Evolutionary conservation across 2,329 filamentous ascomycete genomes (phyloP).

Genomic region (Rutstroemia sp.): DNA sequence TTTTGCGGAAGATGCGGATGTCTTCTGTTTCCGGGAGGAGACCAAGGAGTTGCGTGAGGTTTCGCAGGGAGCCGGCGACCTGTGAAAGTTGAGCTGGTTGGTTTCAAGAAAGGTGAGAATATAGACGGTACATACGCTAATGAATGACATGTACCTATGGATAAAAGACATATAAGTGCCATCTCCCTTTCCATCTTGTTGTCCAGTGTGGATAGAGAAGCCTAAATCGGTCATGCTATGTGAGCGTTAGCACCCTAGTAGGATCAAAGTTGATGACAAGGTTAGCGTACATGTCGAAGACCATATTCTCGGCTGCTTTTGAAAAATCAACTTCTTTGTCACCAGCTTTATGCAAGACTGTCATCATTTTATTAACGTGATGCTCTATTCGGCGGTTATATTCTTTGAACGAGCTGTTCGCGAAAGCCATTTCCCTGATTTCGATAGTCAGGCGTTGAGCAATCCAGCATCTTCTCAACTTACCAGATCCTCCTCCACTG

Average conservation of each 20-base stretch:
- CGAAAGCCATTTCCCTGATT: conserved; percentile 12
- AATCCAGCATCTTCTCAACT: background rate
- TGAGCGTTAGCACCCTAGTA: too few species aligned
- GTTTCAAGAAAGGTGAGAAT: background rate
- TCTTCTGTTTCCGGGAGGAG: conserved; percentile 12
- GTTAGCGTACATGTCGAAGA: conserved; percentile 14
- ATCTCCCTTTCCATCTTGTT: conserved; percentile 13
- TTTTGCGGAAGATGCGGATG: conserved; percentile 6
- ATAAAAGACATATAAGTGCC: conserved; percentile 14
- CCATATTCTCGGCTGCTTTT: conserved; percentile 9
- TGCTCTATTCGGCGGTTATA: conserved; percentile 13
- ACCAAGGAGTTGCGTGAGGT: conserved; percentile 8
- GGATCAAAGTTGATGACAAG: background rate
- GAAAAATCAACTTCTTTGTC: conserved; percentile 9
- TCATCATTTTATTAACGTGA: conserved; percentile 11
- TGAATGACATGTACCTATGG: conserved; percentile 12
- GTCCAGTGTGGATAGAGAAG: conserved; percentile 13
- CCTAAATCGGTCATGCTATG: conserved; percentile 14
- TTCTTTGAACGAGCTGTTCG: conserved; percentile 9
- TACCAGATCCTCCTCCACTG: conserved; percentile 14
- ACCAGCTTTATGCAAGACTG: background rate
- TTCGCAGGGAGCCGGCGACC: conserved; percentile 10
- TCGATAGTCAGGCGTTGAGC: background rate
- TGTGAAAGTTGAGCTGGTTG: background rate
- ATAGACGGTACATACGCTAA: conserved; percentile 1